Base-by-base conservation (phyloP, 2,329 filamentous ascomycete species). In the Colletotrichum spaethianum region DNA sequence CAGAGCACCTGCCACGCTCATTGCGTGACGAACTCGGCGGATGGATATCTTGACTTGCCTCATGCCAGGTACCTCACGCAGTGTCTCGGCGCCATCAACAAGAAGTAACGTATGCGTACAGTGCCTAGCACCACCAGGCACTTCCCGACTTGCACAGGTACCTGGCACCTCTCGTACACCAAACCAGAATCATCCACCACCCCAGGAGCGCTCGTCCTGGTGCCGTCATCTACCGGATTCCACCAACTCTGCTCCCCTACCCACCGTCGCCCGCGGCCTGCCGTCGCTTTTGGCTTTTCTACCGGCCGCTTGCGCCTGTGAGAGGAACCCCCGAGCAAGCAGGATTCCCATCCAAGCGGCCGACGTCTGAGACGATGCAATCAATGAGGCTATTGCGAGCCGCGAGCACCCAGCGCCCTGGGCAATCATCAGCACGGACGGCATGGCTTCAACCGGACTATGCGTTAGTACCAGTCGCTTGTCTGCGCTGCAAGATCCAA, bases 311-410 rank as follows among this genome's bases (percentile, higher is more conserved):
- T 20, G 31, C 33, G 40, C 46, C 36, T 40, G 56, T 31, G 61
- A 23, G n/a, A 42, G 14, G 40, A 50, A 23, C 23, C 26, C 46
- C 20, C 20, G 20, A 64, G 66, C n/a, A 62, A 67, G 31, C 44
- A 36, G 42, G 31, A 20, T n/a, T 48, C n/a, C 23, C 44, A 20
- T 46, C 57, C 36, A 57, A 52, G 57, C 57, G 59, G 33, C 44
- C 52, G 42, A 42, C 52, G 52, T 67, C 60, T 59, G 57, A 57
- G 64, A 57, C 50, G 69, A 68, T 63, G 59, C 63, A 68, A 40
- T 50, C 57, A 16, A 57, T 57, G 56, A 57, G 42, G 59, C 36
- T 57, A 57, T 56, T 42, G 44, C 33, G 38, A 59, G 28, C 53
- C 18, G 46, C 64, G n/a, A 72, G 56, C 59, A 36, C 26, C 44